Conservation (phyloP, 192 early-diverging fungal genomes). For the Coemansia sp. region DNA sequence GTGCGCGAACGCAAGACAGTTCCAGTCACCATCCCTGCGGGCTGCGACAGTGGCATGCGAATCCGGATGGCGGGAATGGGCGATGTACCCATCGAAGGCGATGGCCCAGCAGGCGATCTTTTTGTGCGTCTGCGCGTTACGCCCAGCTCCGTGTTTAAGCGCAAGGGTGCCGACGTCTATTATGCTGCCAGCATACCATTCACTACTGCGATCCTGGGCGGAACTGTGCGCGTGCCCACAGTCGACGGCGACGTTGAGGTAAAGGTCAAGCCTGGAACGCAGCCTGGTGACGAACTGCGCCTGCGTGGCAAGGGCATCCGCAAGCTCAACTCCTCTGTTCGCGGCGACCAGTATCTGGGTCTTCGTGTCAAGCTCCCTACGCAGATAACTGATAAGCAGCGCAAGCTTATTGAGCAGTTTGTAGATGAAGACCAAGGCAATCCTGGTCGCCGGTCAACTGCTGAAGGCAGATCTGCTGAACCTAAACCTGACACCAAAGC, state of each 20-base stretch:
- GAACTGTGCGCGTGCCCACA: conserved; percentile 81
- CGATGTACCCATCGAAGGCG: conserved; percentile 71
- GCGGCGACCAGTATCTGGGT: conserved; percentile 91
- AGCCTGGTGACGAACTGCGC: conserved; percentile 83
- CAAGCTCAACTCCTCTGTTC: conserved; percentile 55
- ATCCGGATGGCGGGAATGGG: conserved; percentile 80
- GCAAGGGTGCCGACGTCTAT: conserved; percentile 81
- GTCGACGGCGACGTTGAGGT: conserved; percentile 96
- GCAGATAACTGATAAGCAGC: conserved; percentile 52
- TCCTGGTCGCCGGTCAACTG: background rate
- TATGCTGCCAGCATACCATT: conserved; percentile 77
- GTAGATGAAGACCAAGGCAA: conserved; percentile 43
- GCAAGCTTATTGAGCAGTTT: conserved; percentile 65
- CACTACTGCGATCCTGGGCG: conserved; percentile 85
- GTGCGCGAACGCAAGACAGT: conserved; percentile 73
- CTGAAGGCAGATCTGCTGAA: no score
- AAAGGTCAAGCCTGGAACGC: conserved; percentile 78
- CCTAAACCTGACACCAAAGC: no score
- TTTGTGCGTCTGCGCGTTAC: conserved; percentile 76
- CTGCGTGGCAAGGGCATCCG: conserved; percentile 78
- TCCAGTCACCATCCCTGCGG: conserved; percentile 77
- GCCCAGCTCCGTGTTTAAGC: conserved; percentile 74
- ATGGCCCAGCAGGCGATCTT: conserved; percentile 80
- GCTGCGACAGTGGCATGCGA: conserved; percentile 80
- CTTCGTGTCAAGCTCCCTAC: conserved; percentile 82